Base-by-base conservation (phyloP, 164 flowering plant species). In the Berberis vulgaris region DNA sequence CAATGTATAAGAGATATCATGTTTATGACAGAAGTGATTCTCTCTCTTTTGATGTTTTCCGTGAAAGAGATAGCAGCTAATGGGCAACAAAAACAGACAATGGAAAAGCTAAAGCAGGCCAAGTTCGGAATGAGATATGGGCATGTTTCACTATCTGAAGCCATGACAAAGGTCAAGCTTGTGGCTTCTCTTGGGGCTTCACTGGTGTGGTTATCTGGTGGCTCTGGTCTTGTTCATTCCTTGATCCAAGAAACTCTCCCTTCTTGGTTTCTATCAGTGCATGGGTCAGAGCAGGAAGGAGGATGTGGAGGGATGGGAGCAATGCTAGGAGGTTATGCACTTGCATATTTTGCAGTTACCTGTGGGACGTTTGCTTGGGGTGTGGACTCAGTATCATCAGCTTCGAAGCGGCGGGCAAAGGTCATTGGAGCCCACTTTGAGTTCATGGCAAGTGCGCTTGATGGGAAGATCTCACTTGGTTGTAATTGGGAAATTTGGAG, bases 361-460 rank as follows among this genome's bases (percentile, higher is more conserved):
- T 91, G 89, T 74, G 96, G 90, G 59, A 79, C 92, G 2, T 88
- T 91, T 61, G 84, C 90, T 4, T 91, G 96, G 91, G 96, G 99
- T 0, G 74, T 85, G 43, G 97, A 88, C 61, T 73, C 85, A 1
- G 67, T 70, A n/a, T 75, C 86, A 41, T 72, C 88, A n/a, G 78
- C 81, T 46, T 81, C 89, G 43, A 89, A 70, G 66, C 78, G 92
- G 12, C 76, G 97, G 38, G 81, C 88, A 0, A 79, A 77, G 62
- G 70, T 85, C 59, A 82, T 91, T 4, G 82, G 85, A 4, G 54
- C 56, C 41, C 97, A 95, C 77, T 67, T 88, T 79, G 84, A 83
- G 56, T 95, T 95, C 72, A 64, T 95, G 39, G 99, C 97, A 0
- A 78, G 91, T 63, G 95, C 83, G 2, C 74, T 91, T 7, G 96